Evolutionary conservation across 192 early-diverging fungal species (phyloP), one percentile per base, ranked within the genome.

Genomic region (Powellomyces hirtus): DNA sequence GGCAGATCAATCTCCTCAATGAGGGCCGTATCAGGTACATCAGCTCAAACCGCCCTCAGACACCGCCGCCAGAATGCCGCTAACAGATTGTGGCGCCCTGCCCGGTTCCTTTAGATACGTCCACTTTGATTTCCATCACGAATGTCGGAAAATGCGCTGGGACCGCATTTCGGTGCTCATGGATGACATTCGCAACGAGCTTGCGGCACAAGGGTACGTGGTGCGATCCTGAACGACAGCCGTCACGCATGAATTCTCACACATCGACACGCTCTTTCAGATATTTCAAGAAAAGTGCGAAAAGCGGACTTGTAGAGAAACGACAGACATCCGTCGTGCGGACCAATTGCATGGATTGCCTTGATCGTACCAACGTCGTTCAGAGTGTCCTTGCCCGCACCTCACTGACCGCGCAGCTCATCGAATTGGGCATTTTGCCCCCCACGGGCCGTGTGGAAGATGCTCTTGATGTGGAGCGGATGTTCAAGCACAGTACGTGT

Each of bases 321-420:
- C 70, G 62, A 37, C 96, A 99, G 65, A 79, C 75, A 4, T 93
- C 92, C 8, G 90, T 97, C 14, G 80, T 95, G 35, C 90, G 98
- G 52, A 90, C 95, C 1, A 99, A 99, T 76, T 99, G 98, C 77
- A 97, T 99, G 91, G 98, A 99, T 79, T 99, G 98, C 74, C 78
- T 99, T 36, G 98, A 99, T 72, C 89, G 98, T 67, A 99, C 98
- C 31, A 99, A 99, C 71, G 96, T 99, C 26, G 95, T 98, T 20
- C 98, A 99, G 72, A 91, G 89, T 27, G 90, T 95, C 35, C 75
- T 99, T 33, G 93, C 95, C 13, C 83, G 89, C 29, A 77, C 73
- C 49, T 73, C 90, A 0, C 79, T 99, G 53, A 84, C 84, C 37
- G 64, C 74, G 50, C 92, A 96, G 80, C 79, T 98, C 29, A 80